Base-by-base conservation (phyloP, 2,329 filamentous ascomycete species). In the Aureobasidium vineae region DNA sequence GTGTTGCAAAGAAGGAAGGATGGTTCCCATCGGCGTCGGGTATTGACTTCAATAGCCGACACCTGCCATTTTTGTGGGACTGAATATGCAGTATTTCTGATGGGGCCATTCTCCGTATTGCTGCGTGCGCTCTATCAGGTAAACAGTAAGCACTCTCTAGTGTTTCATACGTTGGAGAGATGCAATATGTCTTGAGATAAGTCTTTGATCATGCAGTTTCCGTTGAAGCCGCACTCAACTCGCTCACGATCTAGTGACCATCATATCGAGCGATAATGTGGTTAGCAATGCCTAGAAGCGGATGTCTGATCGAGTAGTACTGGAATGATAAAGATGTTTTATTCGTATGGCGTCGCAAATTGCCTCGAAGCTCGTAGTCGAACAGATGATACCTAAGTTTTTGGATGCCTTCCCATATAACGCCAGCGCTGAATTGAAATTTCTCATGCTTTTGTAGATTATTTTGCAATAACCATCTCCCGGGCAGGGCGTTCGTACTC, bases 401-500 rank as follows among this genome's bases (percentile, higher is more conserved):
- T 63, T 63, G 43, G 28, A 63, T 49, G n/a, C 43, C 59, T 40
- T 40, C 16, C 57, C 59, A 63, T 7, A 49, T 63, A 63, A 63
- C 60, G 47, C 47, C 60, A 63, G 45, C 45, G 60, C 45, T 63
- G 60, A 53, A 63, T 53, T 47, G 50, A 50, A 43, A 21, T 45
- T 45, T 28, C 28, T 41, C 36, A 63, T 41, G 47, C 45, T 50
- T 26, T 23, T 50, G 45, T 33, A 53, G 47, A 40, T 50, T 28
- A 66, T 28, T 66, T 60, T 16, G 64, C 64, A 43, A 66, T 47
- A 47, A 67, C 65, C 72, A 76, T 74, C 68, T 82, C 68, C 66
- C 79, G 78, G 71, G 84, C 81, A 70, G 81, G 80, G 53, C 81
- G 82, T 72, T 85, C 85, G 67, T 89, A 86, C 78, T 92, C 90